Conservation (phyloP, 2,329 filamentous ascomycete genomes). For the Teratosphaeria viscida region DNA sequence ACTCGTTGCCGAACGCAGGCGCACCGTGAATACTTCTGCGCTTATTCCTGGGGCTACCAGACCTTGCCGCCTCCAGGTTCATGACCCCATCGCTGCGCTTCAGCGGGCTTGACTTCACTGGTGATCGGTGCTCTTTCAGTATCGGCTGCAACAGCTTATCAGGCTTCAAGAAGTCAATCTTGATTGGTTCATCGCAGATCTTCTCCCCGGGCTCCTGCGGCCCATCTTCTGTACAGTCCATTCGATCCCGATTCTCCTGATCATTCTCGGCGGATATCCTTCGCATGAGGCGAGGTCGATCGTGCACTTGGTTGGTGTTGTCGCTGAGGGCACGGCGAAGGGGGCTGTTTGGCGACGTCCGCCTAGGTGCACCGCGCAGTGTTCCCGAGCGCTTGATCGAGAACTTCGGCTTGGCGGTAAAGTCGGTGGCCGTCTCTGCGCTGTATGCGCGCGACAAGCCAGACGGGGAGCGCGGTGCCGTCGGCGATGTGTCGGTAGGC, state of each 20-base stretch:
- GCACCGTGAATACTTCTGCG: conserved; percentile 75
- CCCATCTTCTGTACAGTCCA: conserved; percentile 19
- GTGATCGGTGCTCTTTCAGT: conserved; percentile 38
- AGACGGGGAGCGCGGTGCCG: conserved; percentile 29
- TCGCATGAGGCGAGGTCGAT: conserved; percentile 41
- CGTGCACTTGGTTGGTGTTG: conserved; percentile 62
- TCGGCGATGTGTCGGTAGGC: conserved; percentile 30
- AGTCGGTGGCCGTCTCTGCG: conserved; percentile 24
- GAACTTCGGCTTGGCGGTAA: conserved; percentile 37
- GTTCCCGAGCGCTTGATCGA: conserved; percentile 18
- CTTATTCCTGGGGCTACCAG: conserved; percentile 75
- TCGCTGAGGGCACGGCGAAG: conserved; percentile 65
- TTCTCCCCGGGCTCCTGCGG: conserved; percentile 11
- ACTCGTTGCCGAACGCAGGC: conserved; percentile 50
- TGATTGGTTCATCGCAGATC: conserved; percentile 34
- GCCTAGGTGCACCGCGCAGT: conserved; percentile 43
- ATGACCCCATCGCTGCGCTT: conserved; percentile 87
- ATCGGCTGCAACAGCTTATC: conserved; percentile 35
- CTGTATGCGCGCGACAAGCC: conserved; percentile 35
- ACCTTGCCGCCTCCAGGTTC: conserved; percentile 68
- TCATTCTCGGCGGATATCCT: conserved; percentile 39
- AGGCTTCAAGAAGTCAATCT: conserved; percentile 37
- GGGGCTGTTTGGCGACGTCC: conserved; percentile 70
- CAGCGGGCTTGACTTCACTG: conserved; percentile 65
- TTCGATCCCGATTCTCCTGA: conserved; percentile 27